Evolutionary conservation across 257 asterid species (phyloP).

Genomic region (Solanum appendiculatum): DNA sequence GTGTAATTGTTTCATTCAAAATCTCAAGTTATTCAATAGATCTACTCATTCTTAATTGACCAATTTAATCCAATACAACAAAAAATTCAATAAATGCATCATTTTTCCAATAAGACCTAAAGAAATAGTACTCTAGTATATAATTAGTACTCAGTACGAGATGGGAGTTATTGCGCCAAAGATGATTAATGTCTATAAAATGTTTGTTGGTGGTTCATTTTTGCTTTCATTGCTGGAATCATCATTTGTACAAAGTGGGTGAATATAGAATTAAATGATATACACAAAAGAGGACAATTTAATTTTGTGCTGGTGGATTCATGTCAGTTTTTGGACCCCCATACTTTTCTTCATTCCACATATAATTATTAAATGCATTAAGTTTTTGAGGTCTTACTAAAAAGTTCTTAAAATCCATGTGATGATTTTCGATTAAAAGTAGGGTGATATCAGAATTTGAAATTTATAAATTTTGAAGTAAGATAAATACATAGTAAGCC

Average conservation of each 20-base stretch:
- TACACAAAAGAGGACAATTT: not conserved
- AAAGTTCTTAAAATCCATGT: not conserved
- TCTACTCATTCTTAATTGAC: not conserved
- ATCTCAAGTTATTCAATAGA: not conserved
- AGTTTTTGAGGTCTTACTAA: not conserved
- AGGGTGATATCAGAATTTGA: accelerated
- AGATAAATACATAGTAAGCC: not conserved
- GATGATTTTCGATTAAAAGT: not conserved
- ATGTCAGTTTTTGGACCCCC: not conserved
- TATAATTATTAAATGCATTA: not conserved
- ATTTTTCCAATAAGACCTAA: not conserved
- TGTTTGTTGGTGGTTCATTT: not conserved
- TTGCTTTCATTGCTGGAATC: not conserved
- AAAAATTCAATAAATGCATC: not conserved
- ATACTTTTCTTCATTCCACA: not conserved
- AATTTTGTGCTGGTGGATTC: not conserved
- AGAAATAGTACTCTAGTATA: not conserved
- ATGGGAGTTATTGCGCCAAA: not conserved
- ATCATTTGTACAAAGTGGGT: not conserved
- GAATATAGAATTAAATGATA: not conserved
- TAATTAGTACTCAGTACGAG: not conserved
- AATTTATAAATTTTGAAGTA: not conserved
- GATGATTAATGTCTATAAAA: not conserved
- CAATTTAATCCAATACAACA: not conserved
- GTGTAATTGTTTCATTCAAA: not conserved